These are phyloP conservation scores for Saccharomyces hybrid DNA, from an alignment of 1,139 yeast species.

Conservation along the genomic window DNA sequence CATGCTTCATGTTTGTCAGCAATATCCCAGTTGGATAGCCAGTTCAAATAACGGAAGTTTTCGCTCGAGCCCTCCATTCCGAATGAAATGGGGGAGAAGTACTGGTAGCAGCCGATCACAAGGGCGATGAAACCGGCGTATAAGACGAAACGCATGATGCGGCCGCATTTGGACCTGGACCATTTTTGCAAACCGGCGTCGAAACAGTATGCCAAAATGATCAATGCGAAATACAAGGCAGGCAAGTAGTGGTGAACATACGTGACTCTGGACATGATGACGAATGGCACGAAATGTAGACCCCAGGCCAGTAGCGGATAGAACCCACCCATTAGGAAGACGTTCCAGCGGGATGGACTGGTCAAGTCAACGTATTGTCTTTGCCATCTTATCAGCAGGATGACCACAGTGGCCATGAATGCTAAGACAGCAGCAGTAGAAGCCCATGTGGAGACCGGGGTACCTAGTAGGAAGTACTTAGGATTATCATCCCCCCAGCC, in stretches of 20 bases:
- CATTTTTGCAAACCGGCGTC: conserved; percentile 50
- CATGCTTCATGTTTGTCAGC: conserved; percentile 11
- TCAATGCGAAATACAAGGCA: conserved; percentile 89
- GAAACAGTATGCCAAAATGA: conserved; percentile 67
- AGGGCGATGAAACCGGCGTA: conserved; percentile 44
- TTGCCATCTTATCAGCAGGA: conserved; percentile 81
- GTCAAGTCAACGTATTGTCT: conserved; percentile 73
- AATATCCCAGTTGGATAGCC: conserved; percentile 72
- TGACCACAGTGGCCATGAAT: conserved; percentile 39
- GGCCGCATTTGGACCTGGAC: conserved; percentile 28
- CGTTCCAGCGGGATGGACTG: conserved; percentile 33
- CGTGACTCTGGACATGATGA: conserved; percentile 94
- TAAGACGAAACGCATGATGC: conserved; percentile 30
- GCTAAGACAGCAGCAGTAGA: too few species aligned
- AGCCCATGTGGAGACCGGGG: too few species aligned
- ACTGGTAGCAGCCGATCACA: conserved; percentile 61
- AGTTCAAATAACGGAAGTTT: conserved; percentile 63
- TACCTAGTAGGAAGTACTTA: too few species aligned
- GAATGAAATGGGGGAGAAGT: conserved; percentile 70
- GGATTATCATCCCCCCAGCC: too few species aligned
- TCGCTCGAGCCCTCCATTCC: conserved; percentile 83
- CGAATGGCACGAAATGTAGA: conserved; percentile 83
- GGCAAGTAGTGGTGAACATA: conserved; percentile 97
- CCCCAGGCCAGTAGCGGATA: conserved; percentile 94
- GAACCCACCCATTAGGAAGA: conserved; percentile 71